These are phyloP conservation scores for Cornus florida DNA, from an alignment of 148 eudicot genomes.

Conservation along the genomic window DNA sequence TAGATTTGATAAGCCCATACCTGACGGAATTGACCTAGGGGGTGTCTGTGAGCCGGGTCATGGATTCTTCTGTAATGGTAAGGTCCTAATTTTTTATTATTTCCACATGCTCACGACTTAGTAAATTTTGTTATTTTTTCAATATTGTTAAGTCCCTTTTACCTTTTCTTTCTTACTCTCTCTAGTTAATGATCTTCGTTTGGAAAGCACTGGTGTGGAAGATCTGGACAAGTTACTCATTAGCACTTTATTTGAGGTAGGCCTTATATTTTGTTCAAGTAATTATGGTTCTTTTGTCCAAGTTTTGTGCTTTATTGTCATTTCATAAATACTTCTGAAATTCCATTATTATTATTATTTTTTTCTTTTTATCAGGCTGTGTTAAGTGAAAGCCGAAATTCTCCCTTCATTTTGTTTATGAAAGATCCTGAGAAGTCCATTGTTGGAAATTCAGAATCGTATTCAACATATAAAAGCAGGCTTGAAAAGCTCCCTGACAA, in stretches of 20 bases:
- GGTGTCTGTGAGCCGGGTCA: constrained; percentile 67
- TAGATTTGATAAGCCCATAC: constrained; percentile 73
- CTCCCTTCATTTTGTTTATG: constrained; percentile 79
- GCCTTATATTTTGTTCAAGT: background rate
- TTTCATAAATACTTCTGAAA: background rate
- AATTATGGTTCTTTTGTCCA: background rate
- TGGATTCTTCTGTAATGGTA: constrained; percentile 96
- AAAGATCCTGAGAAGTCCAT: constrained; percentile 93
- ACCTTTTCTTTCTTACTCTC: constrained; percentile 19
- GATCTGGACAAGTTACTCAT: constrained; percentile 75
- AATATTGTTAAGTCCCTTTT: background rate
- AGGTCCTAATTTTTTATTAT: constrained; percentile 9
- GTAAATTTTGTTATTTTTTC: constrained; percentile 14
- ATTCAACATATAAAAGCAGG: constrained; percentile 58
- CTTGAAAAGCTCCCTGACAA: constrained; percentile 84
- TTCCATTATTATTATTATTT: background rate
- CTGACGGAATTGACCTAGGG: constrained; percentile 87
- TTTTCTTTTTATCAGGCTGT: constrained; percentile 37
- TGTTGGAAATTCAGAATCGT: constrained; percentile 70
- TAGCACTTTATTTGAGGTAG: constrained; percentile 80
- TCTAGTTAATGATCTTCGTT: constrained; percentile 69
- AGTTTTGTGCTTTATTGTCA: background rate
- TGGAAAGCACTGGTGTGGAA: constrained; percentile 69
- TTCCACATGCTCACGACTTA: constrained; percentile 10
- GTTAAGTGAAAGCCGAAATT: constrained; percentile 59